These are phyloP conservation scores for Aphanomyces stellatus DNA, from an alignment of 352 stramenopile species.

Conservation along the genomic window DNA sequence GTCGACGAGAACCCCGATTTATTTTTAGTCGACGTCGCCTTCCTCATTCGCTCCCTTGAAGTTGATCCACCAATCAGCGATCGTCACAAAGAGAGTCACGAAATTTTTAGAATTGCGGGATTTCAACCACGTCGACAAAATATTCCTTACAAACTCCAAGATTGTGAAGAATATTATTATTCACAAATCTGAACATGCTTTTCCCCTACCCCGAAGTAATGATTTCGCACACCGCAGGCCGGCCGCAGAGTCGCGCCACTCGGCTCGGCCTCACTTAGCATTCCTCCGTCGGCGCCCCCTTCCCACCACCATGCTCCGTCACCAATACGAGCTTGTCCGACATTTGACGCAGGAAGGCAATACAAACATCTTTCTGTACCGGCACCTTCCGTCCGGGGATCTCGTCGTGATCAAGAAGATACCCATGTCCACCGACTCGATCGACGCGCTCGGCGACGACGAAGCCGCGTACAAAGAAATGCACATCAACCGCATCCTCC, in stretches of 20 bases:
- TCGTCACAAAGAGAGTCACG: neutral
- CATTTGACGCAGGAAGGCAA: neutral
- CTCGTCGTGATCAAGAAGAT: constrained; percentile 12
- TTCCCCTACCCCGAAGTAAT: too few relatives aligned
- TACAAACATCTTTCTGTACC: neutral
- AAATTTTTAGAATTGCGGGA: too few relatives aligned
- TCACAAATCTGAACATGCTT: too few relatives aligned
- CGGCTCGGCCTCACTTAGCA: neutral
- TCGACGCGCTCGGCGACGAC: neutral
- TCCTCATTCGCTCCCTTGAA: neutral
- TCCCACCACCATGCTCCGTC: neutral
- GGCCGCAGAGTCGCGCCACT: neutral
- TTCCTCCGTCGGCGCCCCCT: neutral
- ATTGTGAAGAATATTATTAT: too few relatives aligned
- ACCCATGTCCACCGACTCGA: neutral
- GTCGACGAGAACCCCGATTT: neutral
- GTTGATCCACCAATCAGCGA: neutral
- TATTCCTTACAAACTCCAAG: neutral
- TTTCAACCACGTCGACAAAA: too few relatives aligned
- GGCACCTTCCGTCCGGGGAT: neutral
- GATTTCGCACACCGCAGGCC: neutral
- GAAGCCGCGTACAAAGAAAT: neutral
- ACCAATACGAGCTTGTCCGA: neutral
- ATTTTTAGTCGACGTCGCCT: too few relatives aligned
- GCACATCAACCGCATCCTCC: neutral